Conservation (phyloP, 192 early-diverging fungal genomes). For the Podila verticillata region DNA sequence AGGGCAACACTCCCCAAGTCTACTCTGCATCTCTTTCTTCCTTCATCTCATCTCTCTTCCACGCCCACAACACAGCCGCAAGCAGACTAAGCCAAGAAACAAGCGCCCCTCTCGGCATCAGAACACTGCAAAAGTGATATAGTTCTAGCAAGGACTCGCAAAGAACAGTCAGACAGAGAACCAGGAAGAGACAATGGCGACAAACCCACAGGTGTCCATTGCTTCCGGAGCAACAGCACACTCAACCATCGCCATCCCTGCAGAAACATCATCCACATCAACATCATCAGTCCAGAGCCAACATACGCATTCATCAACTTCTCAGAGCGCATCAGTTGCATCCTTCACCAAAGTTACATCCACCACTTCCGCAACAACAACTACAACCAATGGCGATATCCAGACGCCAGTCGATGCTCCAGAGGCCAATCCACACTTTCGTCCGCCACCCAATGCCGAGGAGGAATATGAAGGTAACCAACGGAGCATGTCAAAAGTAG, state of each 20-base stretch:
- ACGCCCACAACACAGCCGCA: background rate
- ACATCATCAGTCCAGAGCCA: background rate
- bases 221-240: background rate
- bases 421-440: constrained; percentile 45
- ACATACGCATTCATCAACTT: background rate
- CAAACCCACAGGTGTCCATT: no score
- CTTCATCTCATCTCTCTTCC: background rate
- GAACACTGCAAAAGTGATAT: no score
- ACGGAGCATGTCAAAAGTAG: background rate
- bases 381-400: constrained; percentile 4
- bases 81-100: no score
- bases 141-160: no score
- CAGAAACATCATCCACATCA: background rate
- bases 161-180: no score
- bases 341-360: background rate
- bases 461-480: constrained; percentile 42
- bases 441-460: constrained; percentile 30
- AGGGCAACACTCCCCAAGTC: background rate
- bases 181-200: no score
- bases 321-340: background rate
- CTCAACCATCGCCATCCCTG: background rate
- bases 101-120: no score
- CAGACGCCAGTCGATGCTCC: background rate
- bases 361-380: background rate
- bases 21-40: background rate